phyloP scores from a whole-genome alignment of 331 rosid species.

The Malus hybrid region DNA sequence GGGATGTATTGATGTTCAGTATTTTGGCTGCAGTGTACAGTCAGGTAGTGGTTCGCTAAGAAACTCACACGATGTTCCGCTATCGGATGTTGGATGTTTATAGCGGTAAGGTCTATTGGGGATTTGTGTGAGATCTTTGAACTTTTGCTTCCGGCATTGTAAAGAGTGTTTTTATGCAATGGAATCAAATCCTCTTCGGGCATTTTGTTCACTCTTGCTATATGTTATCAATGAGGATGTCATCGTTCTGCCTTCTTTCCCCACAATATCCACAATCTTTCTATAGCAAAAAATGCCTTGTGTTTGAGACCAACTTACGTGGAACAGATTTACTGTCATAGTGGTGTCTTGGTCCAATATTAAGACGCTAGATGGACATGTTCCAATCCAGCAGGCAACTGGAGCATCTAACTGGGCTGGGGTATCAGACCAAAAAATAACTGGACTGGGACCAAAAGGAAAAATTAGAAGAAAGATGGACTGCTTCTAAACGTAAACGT shows the following conservation, averaged over 20 bases:
- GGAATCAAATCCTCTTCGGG: conserved; percentile 3
- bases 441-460: background rate
- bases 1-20: conserved; percentile 9
- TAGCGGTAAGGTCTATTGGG: conserved; percentile 41
- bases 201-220: background rate
- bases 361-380: too few relatives aligned
- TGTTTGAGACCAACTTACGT: too few relatives aligned
- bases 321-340: too few relatives aligned
- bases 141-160: conserved; percentile 12
- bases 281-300: too few relatives aligned
- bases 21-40: conserved; percentile 19
- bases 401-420: background rate
- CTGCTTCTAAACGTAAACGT: background rate
- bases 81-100: background rate
- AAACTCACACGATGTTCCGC: background rate
- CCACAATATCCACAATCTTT: background rate
- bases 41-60: conserved; percentile 14
- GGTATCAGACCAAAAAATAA: background rate
- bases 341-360: too few relatives aligned
- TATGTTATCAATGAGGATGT: background rate
- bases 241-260: background rate
- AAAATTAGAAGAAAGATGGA: background rate
- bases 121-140: conserved; percentile 36
- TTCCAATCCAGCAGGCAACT: too few relatives aligned
- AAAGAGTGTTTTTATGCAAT: conserved; percentile 9